These are phyloP conservation scores for Podaxis carcinomalis DNA, from an alignment of 768 basidiomycete species.

Conservation along the genomic window DNA sequence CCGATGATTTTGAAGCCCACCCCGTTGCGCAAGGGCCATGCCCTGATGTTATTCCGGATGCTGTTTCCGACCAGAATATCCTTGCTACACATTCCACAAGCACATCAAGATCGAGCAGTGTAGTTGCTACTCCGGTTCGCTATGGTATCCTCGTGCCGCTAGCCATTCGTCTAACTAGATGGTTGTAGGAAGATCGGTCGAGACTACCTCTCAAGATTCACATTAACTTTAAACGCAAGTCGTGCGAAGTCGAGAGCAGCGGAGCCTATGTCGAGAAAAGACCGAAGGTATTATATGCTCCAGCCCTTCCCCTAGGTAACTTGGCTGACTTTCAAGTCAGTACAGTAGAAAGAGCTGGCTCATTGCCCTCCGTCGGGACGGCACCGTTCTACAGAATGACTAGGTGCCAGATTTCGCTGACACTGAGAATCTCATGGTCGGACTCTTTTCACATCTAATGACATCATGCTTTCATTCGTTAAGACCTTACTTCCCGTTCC, in stretches of 20 bases:
- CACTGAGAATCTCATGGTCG: background rate
- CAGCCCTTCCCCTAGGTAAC: background rate
- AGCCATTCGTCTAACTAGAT: background rate
- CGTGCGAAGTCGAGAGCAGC: slow-evolving; percentile 18
- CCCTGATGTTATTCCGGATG: slow-evolving; percentile 1
- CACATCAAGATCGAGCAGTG: background rate
- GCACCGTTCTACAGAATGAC: too few species aligned
- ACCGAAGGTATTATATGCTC: slow-evolving; percentile 26
- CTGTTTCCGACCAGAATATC: background rate
- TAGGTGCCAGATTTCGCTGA: background rate
- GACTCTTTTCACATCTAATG: background rate
- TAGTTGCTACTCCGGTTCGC: background rate
- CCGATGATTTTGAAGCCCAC: background rate
- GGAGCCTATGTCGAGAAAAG: slow-evolving; percentile 28
- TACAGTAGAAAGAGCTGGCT: slow-evolving; percentile 19
- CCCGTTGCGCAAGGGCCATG: background rate
- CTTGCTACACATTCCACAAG: background rate
- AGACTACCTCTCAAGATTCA: slow-evolving; percentile 21
- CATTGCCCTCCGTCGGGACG: background rate
- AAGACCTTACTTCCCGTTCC: background rate
- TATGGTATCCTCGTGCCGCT: slow-evolving; percentile 12
- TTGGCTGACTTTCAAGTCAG: slow-evolving; percentile 2
- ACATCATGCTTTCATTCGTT: background rate
- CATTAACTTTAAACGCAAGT: slow-evolving; percentile 33
- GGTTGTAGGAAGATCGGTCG: slow-evolving; percentile 12